phyloP scores from a whole-genome alignment of 2,329 filamentous ascomycete species.

The Pseudocercospora cruenta region DNA sequence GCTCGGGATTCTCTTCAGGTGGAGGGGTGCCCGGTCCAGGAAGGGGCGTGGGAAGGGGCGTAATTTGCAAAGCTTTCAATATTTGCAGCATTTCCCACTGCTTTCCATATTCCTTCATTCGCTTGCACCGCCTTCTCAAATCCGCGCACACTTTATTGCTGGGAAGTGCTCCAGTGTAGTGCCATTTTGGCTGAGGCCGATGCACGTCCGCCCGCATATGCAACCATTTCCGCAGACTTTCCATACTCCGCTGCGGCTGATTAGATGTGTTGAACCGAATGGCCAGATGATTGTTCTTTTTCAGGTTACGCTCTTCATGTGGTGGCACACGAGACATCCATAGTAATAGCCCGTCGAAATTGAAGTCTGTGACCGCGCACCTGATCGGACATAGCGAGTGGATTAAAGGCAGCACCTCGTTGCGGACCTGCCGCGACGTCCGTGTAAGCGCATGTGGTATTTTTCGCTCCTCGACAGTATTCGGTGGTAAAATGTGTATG shows the following conservation, averaged over 20 bases:
- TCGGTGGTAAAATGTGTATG: slow-evolving; percentile 36
- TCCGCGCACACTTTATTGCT: slow-evolving; percentile 35
- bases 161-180: slow-evolving; percentile 32
- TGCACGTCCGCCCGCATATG: slow-evolving; percentile 35
- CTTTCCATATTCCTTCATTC: slow-evolving; percentile 36
- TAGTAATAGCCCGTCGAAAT: slow-evolving; percentile 36
- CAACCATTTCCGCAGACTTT: slow-evolving; percentile 36
- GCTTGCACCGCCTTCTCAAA: slow-evolving; percentile 33
- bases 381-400: slow-evolving; percentile 36
- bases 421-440: slow-evolving; percentile 35
- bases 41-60: slow-evolving; percentile 3
- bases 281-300: slow-evolving; percentile 34
- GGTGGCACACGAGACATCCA: slow-evolving; percentile 37
- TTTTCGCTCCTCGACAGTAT: slow-evolving; percentile 22
- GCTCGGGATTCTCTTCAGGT: slow-evolving; percentile 1
- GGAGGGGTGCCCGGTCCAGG: slow-evolving; percentile 3
- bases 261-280: slow-evolving; percentile 33
- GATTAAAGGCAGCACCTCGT: slow-evolving; percentile 38
- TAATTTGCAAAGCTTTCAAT: slow-evolving; percentile 31
- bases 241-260: slow-evolving; percentile 17
- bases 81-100: slow-evolving; percentile 35
- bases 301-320: slow-evolving; percentile 32
- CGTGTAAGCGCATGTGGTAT: slow-evolving; percentile 34
- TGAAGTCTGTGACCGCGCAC: slow-evolving; percentile 38
- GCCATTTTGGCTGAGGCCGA: slow-evolving; percentile 37